These are phyloP conservation scores for Cryptococcus amylolentus DNA, from an alignment of 1,284 basidiomycete species.

Conservation along the genomic window DNA sequence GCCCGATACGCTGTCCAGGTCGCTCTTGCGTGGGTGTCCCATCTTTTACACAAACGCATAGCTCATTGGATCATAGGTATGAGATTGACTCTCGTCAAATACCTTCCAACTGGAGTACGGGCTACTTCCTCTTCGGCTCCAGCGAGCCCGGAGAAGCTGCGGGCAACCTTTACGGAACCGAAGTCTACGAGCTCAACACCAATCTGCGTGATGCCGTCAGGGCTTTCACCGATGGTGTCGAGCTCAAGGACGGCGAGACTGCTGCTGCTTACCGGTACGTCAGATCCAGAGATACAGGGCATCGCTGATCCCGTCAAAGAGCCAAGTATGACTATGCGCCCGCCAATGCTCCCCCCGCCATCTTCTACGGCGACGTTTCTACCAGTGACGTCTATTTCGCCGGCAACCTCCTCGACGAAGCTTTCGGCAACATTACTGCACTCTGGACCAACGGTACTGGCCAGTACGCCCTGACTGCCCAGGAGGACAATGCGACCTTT, in stretches of 20 bases:
- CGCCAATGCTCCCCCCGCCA: constrained; percentile 45
- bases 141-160: constrained; percentile 44
- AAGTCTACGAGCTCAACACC: constrained; percentile 57
- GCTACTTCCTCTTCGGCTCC: constrained; percentile 49
- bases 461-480: constrained; percentile 52
- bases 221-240: constrained; percentile 43
- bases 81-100: constrained; percentile 55
- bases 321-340: constrained; percentile 45
- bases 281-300: neutral
- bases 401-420: constrained; percentile 49
- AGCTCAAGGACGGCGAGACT: constrained; percentile 47
- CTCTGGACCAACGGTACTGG: constrained; percentile 46
- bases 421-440: constrained; percentile 52
- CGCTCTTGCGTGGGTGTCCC: constrained; percentile 41
- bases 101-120: constrained; percentile 52
- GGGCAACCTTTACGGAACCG: constrained; percentile 53
- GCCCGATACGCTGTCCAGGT: constrained; percentile 54
- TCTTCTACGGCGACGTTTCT: constrained; percentile 49
- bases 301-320: constrained; percentile 19
- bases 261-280: constrained; percentile 38
- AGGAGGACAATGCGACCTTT: constrained; percentile 57
- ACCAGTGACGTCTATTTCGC: constrained; percentile 54
- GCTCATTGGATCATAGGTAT: constrained; percentile 23
- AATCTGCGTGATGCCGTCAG: constrained; percentile 51
- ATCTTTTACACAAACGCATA: neutral